A percentile compares a stretch with the other conserved stretches of the same genome.
These are phyloP conservation scores for Aspergillus caelatus DNA, from an alignment of 2,329 filamentous ascomycete species.

Conservation along the genomic window DNA sequence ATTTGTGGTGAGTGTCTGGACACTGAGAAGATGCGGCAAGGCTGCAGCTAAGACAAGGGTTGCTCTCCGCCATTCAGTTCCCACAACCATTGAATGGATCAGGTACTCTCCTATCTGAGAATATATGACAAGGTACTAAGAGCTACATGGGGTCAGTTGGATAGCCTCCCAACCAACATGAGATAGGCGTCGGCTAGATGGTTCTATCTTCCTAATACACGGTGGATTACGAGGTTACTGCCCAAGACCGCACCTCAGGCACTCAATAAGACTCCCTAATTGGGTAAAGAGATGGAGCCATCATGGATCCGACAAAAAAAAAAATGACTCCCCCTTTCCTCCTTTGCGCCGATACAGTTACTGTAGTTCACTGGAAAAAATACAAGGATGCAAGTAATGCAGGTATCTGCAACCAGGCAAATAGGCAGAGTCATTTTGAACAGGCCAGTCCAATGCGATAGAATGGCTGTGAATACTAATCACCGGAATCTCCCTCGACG, in stretches of 20 bases:
- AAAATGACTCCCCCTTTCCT: slow-evolving; percentile 11
- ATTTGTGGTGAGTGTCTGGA: slow-evolving; percentile 1
- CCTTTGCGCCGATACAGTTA: not conserved
- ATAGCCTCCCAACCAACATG: no score
- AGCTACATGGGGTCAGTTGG: not conserved
- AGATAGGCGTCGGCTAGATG: slow-evolving; percentile 1
- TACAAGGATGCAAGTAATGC: slow-evolving; percentile 3
- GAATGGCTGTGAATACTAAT: not conserved
- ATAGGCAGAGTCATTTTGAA: not conserved
- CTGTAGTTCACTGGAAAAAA: not conserved
- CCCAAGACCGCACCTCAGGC: not conserved
- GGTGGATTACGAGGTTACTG: not conserved
- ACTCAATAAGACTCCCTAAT: not conserved
- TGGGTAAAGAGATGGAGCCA: not conserved
- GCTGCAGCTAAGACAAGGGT: slow-evolving; percentile 19
- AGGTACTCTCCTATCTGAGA: not conserved
- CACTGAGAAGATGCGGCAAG: slow-evolving; percentile 15
- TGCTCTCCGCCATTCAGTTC: slow-evolving; percentile 16
- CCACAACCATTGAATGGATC: slow-evolving; percentile 2
- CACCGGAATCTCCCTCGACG: not conserved
- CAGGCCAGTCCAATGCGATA: not conserved
- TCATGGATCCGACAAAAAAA: not conserved
- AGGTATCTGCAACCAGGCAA: not conserved
- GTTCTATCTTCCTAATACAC: slow-evolving; percentile 2
- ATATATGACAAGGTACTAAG: slow-evolving; percentile 2